phyloP scores from a whole-genome alignment of 441 rosid genomes.

The Erodium moschatum region DNA sequence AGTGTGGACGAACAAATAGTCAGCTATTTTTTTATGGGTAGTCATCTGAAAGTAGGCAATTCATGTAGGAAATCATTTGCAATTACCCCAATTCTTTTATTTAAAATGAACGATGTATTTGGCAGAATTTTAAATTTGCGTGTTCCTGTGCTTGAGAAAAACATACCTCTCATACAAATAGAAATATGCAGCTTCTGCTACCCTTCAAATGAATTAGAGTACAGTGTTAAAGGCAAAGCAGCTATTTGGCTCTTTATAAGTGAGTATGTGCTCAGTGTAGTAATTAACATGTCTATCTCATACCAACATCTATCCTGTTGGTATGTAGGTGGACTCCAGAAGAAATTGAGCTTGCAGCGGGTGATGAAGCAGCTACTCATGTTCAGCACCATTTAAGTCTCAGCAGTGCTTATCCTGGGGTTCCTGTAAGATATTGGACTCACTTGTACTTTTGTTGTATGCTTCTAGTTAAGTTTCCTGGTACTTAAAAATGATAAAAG shows the following conservation, averaged over 20 bases:
- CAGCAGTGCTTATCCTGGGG: slow-evolving; percentile 63
- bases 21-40: too few species aligned
- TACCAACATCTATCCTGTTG: slow-evolving; percentile 26
- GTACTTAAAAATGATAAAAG: background rate
- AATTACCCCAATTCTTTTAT: too few species aligned
- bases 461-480: slow-evolving; percentile 8
- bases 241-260: background rate
- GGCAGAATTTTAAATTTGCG: background rate
- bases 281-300: slow-evolving; percentile 19
- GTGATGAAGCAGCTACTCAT: slow-evolving; percentile 39
- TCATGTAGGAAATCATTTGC: too few species aligned
- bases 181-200: background rate
- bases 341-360: slow-evolving; percentile 67
- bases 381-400: slow-evolving; percentile 63
- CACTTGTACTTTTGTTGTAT: slow-evolving; percentile 9
- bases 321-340: slow-evolving; percentile 53
- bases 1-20: too few species aligned
- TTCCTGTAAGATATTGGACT: slow-evolving; percentile 44
- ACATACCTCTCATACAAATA: background rate
- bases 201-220: background rate
- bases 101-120: background rate
- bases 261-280: background rate
- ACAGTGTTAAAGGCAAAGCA: background rate
- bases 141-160: background rate
- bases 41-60: too few species aligned